phyloP scores from a whole-genome alignment of 129 eudicot genomes.

The Deinandra increscens region DNA sequence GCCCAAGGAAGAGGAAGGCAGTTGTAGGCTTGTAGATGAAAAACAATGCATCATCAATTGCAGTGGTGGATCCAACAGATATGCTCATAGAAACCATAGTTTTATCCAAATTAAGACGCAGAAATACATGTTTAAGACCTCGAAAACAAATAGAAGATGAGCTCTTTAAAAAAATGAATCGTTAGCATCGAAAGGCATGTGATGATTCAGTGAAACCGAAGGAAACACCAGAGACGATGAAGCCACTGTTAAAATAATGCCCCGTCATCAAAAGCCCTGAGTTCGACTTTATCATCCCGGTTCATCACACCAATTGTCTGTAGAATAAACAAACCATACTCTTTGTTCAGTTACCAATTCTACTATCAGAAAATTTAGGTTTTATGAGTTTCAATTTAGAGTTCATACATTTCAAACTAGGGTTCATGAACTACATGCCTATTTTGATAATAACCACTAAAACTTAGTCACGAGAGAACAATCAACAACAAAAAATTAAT shows the following conservation, averaged over 20 bases:
- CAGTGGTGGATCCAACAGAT: slow-evolving; percentile 65
- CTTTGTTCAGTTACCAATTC: too few relatives aligned
- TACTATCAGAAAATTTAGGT: too few relatives aligned
- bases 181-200: slow-evolving; percentile 19
- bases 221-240: slow-evolving; percentile 53
- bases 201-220: slow-evolving; percentile 47
- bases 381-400: too few relatives aligned
- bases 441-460: too few relatives aligned
- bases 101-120: slow-evolving; percentile 47
- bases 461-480: too few relatives aligned
- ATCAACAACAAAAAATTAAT: too few relatives aligned
- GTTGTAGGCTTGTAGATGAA: slow-evolving; percentile 64
- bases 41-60: slow-evolving; percentile 61
- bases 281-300: too few relatives aligned
- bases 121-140: slow-evolving; percentile 45
- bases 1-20: slow-evolving; percentile 94
- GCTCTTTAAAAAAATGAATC: slow-evolving; percentile 22
- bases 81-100: slow-evolving; percentile 73
- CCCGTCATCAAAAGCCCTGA: too few relatives aligned
- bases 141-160: slow-evolving; percentile 30
- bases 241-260: slow-evolving; percentile 59
- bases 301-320: too few relatives aligned
- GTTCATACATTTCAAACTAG: too few relatives aligned
- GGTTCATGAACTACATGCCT: too few relatives aligned
- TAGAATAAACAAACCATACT: too few relatives aligned